Evolutionary conservation across 2,329 filamentous ascomycete species (phyloP).

Genomic region (Fusarium begoniae): DNA sequence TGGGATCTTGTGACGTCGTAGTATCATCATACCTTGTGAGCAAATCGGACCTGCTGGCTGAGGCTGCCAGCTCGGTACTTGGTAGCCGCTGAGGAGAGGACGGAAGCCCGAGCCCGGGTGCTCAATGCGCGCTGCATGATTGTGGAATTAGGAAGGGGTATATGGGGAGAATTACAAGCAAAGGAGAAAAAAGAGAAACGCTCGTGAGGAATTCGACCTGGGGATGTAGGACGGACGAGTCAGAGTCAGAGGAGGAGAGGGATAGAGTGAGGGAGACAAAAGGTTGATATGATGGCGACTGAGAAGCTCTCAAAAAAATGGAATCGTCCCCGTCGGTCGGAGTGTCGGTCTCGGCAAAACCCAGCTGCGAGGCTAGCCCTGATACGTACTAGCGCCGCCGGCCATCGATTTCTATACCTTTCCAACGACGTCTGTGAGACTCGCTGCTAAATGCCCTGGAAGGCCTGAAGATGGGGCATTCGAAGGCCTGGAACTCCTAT

Average conservation of each 20-base stretch:
- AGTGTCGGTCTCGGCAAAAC: conserved; percentile 52
- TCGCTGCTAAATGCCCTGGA: conserved; percentile 25
- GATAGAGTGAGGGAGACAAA: conserved; percentile 32
- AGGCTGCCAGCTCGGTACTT: conserved; percentile 73
- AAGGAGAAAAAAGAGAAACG: conserved; percentile 42
- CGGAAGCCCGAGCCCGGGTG: conserved; percentile 80
- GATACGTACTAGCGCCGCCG: conserved; percentile 42
- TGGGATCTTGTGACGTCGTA: conserved; percentile 8
- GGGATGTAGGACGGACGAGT: conserved; percentile 37
- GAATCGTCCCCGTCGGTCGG: conserved; percentile 45
- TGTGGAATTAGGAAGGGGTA: conserved; percentile 47
- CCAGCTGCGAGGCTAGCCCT: conserved; percentile 45
- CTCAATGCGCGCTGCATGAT: conserved; percentile 97
- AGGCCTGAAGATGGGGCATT: conserved; percentile 1
- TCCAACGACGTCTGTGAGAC: conserved; percentile 48
- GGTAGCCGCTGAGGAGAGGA: conserved; percentile 75
- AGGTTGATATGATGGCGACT: conserved; percentile 42
- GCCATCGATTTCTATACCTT: conserved; percentile 48
- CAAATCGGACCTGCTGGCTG: conserved; percentile 92
- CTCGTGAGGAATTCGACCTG: conserved; percentile 41
- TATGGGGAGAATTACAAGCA: conserved; percentile 42
- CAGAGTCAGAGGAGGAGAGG: conserved; percentile 10
- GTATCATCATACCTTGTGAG: conserved; percentile 81
- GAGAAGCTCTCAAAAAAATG: conserved; percentile 51
- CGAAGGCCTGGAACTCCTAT: conserved; percentile 27